phyloP scores from a whole-genome alignment of 495 filamentous ascomycete species.

The Letharia lupina region DNA sequence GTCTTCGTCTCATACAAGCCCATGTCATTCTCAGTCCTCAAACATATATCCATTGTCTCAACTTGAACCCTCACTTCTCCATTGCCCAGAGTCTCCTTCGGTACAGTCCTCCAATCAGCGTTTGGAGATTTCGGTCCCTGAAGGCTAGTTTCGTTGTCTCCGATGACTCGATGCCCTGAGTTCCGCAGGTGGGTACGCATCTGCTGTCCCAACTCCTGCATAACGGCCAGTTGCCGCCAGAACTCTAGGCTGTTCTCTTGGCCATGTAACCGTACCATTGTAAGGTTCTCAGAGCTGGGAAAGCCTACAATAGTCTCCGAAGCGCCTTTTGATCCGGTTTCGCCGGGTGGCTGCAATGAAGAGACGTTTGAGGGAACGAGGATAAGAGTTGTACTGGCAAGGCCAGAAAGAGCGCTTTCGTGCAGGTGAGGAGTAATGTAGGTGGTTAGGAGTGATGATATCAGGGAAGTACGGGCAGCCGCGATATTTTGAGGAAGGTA shows the following conservation, averaged over 20 bases:
- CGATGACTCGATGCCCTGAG: conserved; percentile 17
- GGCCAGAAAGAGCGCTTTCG: conserved; percentile 20
- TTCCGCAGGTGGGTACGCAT: conserved; percentile 18
- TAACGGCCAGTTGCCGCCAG: conserved; percentile 25
- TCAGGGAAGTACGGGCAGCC: conserved; percentile 19
- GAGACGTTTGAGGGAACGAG: conserved; percentile 28
- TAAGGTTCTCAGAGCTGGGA: conserved; percentile 20
- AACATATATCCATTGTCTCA: conserved; percentile 23
- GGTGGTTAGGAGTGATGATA: conserved; percentile 21
- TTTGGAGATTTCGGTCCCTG: neutral
- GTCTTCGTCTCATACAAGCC: conserved; percentile 30
- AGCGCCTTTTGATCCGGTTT: neutral
- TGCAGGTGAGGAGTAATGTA: conserved; percentile 28
- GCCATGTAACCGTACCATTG: conserved; percentile 26
- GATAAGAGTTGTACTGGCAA: conserved; percentile 27
- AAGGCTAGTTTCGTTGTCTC: conserved; percentile 1
- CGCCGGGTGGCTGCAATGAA: conserved; percentile 13
- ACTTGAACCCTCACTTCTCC: conserved; percentile 21
- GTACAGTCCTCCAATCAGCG: conserved; percentile 7
- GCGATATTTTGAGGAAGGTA: conserved; percentile 14
- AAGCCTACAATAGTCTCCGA: conserved; percentile 26
- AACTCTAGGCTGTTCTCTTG: conserved; percentile 26
- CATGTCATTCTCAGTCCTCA: conserved; percentile 29
- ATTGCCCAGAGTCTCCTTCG: neutral
- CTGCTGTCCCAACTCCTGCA: conserved; percentile 22